Percentiles rank a stretch among this genome's conserved stretches.
phyloP scores from a whole-genome alignment of 2,329 filamentous ascomycete genomes.

The Drechslerella stenobrocha region DNA sequence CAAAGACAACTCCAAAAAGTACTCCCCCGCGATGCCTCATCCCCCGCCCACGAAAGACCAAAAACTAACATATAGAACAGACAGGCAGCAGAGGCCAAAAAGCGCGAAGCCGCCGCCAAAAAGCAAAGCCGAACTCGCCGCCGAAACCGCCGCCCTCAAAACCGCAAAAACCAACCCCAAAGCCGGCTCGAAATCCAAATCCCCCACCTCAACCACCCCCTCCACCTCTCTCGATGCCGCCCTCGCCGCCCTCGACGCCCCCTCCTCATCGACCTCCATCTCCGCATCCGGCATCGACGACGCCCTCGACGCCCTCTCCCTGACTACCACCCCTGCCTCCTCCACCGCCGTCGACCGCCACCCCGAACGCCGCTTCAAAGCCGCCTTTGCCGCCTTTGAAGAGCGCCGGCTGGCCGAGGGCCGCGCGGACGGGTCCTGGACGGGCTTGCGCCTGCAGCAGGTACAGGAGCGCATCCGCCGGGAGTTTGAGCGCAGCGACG shows the following conservation, averaged over 20 bases:
- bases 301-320: conserved; percentile 79
- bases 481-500: conserved; percentile 91
- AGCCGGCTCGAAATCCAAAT: conserved; percentile 64
- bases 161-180: conserved; percentile 70
- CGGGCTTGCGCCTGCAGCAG: conserved; percentile 78
- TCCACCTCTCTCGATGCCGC: conserved; percentile 62
- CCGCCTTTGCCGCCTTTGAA: conserved; percentile 80
- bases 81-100: conserved; percentile 81
- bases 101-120: conserved; percentile 77
- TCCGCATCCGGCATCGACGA: conserved; percentile 85
- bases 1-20: conserved; percentile 88
- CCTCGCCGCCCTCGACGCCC: conserved; percentile 60
- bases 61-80: conserved; percentile 58
- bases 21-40: conserved; percentile 55
- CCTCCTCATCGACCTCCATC: conserved; percentile 9
- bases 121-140: conserved; percentile 80
- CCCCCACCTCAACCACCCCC: conserved; percentile 74
- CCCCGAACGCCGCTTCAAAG: conserved; percentile 83
- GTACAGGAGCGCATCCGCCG: conserved; percentile 80
- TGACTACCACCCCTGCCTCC: conserved; percentile 64
- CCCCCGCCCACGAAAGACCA: conserved; percentile 1
- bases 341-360: conserved; percentile 78
- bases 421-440: conserved; percentile 72
- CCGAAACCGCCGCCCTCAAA: conserved; percentile 77
- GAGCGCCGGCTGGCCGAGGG: conserved; percentile 81